These are phyloP conservation scores for Mycena venus DNA, from an alignment of 768 basidiomycete genomes.

Conservation along the genomic window DNA sequence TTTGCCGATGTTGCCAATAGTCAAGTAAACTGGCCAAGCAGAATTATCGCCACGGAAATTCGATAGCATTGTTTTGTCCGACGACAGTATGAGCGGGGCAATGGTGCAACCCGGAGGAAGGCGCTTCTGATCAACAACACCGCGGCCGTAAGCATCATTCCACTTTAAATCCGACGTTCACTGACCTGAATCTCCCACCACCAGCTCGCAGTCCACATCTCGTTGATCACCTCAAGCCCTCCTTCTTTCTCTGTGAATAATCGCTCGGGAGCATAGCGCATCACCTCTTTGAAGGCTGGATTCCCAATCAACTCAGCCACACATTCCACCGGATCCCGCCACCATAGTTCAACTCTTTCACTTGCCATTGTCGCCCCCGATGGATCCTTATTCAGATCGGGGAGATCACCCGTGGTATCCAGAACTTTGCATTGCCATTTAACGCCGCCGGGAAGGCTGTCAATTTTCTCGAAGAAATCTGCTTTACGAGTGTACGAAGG, in stretches of 20 bases:
- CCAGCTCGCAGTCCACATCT: conserved; percentile 44
- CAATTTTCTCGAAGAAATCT: conserved; percentile 34
- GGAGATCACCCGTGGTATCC: conserved; percentile 30
- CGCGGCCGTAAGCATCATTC: not conserved
- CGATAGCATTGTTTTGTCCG: conserved; percentile 50
- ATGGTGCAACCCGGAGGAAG: conserved; percentile 29
- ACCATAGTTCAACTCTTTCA: conserved; percentile 38
- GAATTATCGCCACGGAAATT: conserved; percentile 43
- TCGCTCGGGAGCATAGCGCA: conserved; percentile 40
- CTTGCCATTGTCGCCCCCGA: not conserved
- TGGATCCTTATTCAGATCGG: not conserved
- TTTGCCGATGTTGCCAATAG: conserved; percentile 48
- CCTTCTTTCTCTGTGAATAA: conserved; percentile 25
- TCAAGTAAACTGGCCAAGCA: conserved; percentile 51
- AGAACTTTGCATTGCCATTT: too few species aligned
- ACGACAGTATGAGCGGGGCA: conserved; percentile 46
- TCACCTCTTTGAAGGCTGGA: conserved; percentile 36
- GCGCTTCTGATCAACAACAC: not conserved
- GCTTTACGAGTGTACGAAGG: conserved; percentile 36
- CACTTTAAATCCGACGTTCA: not conserved
- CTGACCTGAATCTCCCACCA: conserved; percentile 46
- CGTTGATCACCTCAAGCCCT: conserved; percentile 26
- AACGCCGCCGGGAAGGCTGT: conserved; percentile 27
- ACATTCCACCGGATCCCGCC: conserved; percentile 35
- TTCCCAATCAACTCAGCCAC: conserved; percentile 37